Conservation (phyloP, 139 green algal species). For the Dunaliella primolecta region DNA sequence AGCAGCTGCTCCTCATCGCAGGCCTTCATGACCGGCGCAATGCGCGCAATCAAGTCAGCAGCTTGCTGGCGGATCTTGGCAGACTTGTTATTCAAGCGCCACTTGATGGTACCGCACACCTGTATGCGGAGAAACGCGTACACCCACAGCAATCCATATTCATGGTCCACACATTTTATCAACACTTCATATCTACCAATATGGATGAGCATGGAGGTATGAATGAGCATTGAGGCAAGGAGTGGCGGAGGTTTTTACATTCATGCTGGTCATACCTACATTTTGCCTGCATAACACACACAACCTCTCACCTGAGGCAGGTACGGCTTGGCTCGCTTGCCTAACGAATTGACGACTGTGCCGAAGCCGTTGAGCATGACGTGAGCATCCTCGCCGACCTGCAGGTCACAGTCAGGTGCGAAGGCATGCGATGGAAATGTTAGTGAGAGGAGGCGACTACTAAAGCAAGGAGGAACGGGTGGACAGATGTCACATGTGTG, state of each 20-base stretch:
- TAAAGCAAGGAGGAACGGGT: not conserved
- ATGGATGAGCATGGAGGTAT: too few species aligned
- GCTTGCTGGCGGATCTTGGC: constrained; percentile 95
- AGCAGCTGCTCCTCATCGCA: constrained; percentile 97
- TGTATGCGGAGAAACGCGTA: too few species aligned
- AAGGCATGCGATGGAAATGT: not conserved
- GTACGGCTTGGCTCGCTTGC: constrained; percentile 91
- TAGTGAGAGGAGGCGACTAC: not conserved
- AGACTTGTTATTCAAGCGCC: constrained; percentile 98
- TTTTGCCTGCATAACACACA: too few species aligned
- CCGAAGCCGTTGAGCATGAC: constrained; percentile 98
- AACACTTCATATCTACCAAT: too few species aligned
- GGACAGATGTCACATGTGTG: not conserved
- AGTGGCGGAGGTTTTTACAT: too few species aligned
- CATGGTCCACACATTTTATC: too few species aligned
- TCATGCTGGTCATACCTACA: too few species aligned
- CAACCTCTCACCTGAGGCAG: constrained; percentile 99
- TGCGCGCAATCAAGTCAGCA: constrained; percentile 92
- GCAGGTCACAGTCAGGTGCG: constrained; percentile 5
- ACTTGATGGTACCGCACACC: constrained; percentile 97
- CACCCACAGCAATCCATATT: too few species aligned
- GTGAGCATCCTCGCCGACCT: constrained; percentile 75
- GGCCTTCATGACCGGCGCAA: constrained; percentile 84
- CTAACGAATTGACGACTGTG: constrained; percentile 92
- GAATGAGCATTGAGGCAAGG: too few species aligned